Evolutionary conservation across 2,329 filamentous ascomycete genomes (phyloP).

Genomic region (Sporothrix inflata): DNA sequence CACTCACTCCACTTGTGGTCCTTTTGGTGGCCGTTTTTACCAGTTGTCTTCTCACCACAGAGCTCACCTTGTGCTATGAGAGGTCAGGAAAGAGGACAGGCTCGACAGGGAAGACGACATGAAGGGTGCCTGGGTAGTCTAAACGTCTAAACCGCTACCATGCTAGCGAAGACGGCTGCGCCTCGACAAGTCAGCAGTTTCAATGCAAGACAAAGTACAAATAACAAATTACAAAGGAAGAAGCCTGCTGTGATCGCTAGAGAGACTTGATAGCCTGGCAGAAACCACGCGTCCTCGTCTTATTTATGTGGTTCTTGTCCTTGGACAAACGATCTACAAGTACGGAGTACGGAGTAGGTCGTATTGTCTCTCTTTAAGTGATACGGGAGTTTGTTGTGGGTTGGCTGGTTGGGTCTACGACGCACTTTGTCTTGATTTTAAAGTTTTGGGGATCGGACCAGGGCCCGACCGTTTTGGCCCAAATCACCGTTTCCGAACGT

Average conservation of each 20-base stretch:
- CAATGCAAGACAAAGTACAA: background rate
- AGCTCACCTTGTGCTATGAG: too few relatives aligned
- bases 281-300: constrained; percentile 1
- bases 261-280: background rate
- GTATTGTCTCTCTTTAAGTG: too few relatives aligned
- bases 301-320: background rate
- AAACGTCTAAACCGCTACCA: background rate
- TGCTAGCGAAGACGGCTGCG: background rate
- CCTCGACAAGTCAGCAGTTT: background rate
- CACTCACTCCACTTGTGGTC: background rate
- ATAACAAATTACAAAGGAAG: background rate
- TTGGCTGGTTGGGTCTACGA: background rate
- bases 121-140: background rate
- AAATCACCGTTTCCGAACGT: background rate
- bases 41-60: background rate
- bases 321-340: background rate
- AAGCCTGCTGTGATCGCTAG: background rate
- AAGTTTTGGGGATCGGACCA: background rate
- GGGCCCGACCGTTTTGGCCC: background rate
- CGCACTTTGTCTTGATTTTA: background rate
- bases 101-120: background rate
- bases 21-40: too few relatives aligned
- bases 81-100: too few relatives aligned
- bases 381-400: background rate
- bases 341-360: background rate